A percentile compares a stretch with the other conserved stretches of the same genome.
These are phyloP conservation scores for Chaetomium sp. DNA, from an alignment of 2,329 filamentous ascomycete species.

Conservation along the genomic window DNA sequence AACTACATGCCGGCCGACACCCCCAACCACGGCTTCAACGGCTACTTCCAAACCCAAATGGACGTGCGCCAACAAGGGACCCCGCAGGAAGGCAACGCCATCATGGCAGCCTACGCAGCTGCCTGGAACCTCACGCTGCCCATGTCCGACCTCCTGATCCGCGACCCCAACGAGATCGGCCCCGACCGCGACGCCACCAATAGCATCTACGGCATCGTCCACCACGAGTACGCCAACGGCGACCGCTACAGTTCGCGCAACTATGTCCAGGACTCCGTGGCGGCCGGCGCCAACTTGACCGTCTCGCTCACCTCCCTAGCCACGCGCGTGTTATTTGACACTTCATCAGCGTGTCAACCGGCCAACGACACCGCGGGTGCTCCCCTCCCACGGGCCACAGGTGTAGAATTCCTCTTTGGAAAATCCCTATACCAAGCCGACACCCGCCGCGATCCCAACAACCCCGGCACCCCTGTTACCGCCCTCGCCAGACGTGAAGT, in stretches of 20 bases:
- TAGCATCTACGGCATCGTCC: slow-evolving; percentile 21
- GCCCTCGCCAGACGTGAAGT: slow-evolving; percentile 37
- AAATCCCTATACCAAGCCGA: slow-evolving; percentile 34
- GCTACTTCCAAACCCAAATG: slow-evolving; percentile 7
- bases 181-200: slow-evolving; percentile 19
- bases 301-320: slow-evolving; percentile 32
- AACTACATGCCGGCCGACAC: slow-evolving; percentile 41
- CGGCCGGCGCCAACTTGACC: slow-evolving; percentile 35
- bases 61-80: background rate
- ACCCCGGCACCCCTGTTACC: slow-evolving; percentile 20
- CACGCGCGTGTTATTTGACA: slow-evolving; percentile 33
- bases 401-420: slow-evolving; percentile 38
- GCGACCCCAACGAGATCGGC: slow-evolving; percentile 20
- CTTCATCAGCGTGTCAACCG: slow-evolving; percentile 21
- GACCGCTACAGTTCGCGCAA: slow-evolving; percentile 40
- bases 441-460: slow-evolving; percentile 29
- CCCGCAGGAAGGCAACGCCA: background rate
- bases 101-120: background rate
- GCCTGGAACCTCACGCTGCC: slow-evolving; percentile 2
- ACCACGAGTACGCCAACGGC: slow-evolving; percentile 17
- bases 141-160: slow-evolving; percentile 9
- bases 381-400: slow-evolving; percentile 29
- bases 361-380: background rate
- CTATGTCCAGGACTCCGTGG: slow-evolving; percentile 25
- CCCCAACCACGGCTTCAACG: slow-evolving; percentile 47